phyloP scores from a whole-genome alignment of 2,329 filamentous ascomycete species.

The Ophiostoma populinum region DNA sequence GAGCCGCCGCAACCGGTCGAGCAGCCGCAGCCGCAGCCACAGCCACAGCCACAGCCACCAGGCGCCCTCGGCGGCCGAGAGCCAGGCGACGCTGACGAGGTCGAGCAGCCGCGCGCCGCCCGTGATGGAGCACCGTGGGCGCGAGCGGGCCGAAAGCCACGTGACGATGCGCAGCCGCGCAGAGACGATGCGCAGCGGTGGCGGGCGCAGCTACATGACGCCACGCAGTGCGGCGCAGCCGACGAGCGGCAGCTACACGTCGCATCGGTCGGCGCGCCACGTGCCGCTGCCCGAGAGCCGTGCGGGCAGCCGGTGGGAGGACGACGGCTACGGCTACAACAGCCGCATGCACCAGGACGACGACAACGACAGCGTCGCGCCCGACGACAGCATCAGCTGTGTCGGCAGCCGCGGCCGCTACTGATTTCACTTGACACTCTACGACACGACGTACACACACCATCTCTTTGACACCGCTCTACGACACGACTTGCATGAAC shows the following conservation, averaged over 20 bases:
- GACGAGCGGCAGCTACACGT: constrained; percentile 22
- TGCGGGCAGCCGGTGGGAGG: constrained; percentile 4
- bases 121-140: too few species aligned
- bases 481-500: too few species aligned
- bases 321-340: constrained; percentile 4
- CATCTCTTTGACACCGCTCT: too few species aligned
- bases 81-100: neutral
- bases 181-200: constrained; percentile 7
- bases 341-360: constrained; percentile 3
- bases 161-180: neutral
- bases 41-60: neutral
- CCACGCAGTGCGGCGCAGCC: constrained; percentile 24
- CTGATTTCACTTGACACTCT: too few species aligned
- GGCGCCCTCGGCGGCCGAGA: neutral
- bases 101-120: neutral
- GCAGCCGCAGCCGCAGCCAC: constrained; percentile 1
- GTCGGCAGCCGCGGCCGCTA: constrained; percentile 28
- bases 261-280: neutral
- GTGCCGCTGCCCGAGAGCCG: neutral
- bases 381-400: constrained; percentile 45
- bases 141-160: neutral
- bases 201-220: constrained; percentile 11
- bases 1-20: neutral
- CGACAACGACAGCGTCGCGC: constrained; percentile 32
- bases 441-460: too few species aligned